Percentiles rank a stretch among this genome's conserved stretches.
phyloP scores from a whole-genome alignment of 257 asterid genomes.

The Linaria vulgaris region DNA sequence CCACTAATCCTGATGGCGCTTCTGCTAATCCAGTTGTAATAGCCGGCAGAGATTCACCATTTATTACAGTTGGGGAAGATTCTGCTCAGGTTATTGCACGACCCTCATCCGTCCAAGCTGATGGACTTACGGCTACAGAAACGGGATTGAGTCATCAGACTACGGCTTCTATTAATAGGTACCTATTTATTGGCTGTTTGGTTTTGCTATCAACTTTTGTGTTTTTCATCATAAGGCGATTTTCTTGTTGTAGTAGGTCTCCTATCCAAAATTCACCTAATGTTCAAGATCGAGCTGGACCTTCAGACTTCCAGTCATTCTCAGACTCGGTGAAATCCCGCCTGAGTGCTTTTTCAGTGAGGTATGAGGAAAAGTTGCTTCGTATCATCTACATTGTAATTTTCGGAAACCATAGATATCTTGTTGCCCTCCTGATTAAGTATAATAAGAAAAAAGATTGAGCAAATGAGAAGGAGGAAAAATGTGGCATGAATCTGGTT shows the following conservation, averaged over 20 bases:
- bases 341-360: constrained; percentile 65
- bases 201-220: constrained; percentile 11
- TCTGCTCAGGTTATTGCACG: constrained; percentile 40
- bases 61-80: constrained; percentile 49
- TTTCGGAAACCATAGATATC: too few relatives aligned
- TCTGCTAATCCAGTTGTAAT: constrained; percentile 35
- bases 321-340: constrained; percentile 80
- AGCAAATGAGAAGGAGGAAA: too few relatives aligned
- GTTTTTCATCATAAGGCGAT: constrained; percentile 6
- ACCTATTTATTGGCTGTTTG: not conserved
- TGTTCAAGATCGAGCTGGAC: constrained; percentile 77
- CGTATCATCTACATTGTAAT: too few relatives aligned
- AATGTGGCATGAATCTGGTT: too few relatives aligned
- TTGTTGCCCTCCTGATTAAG: too few relatives aligned
- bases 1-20: constrained; percentile 55
- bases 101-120: constrained; percentile 39
- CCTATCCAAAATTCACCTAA: constrained; percentile 56
- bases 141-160: constrained; percentile 42
- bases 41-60: constrained; percentile 44
- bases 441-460: too few relatives aligned
- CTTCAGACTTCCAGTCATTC: constrained; percentile 77
- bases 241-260: constrained; percentile 29
- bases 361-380: constrained; percentile 48
- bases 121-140: constrained; percentile 36
- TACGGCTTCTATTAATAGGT: constrained; percentile 49